Evolutionary conservation across 148 eudicot species (phyloP), one percentile per base, ranked within the genome.

Genomic region (Persicaria maculosa): DNA sequence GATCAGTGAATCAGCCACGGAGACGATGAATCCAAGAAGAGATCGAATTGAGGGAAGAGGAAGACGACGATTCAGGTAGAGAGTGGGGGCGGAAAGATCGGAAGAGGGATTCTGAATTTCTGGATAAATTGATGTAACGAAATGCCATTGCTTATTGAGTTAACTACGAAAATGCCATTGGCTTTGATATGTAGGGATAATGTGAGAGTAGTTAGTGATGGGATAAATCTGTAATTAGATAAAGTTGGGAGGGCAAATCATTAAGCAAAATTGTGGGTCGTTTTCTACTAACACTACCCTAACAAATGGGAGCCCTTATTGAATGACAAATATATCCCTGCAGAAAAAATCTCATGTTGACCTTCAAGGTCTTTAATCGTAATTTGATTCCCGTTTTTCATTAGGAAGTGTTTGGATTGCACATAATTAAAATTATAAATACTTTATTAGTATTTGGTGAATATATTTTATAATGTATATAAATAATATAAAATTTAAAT

Each of bases 21-120:
- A 9, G 55, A 46, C 68, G 90, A 50, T 73, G 89, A 89, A 87
- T 89, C 74, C 84, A 65, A 53, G 73, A 10, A 59, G 72, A 73
- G 53, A 67, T n/a, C 45, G 55, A 40, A 64, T 50, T 55, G 22
- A n/a, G 15, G 72, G 53, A 31, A 20, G 9, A n/a, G 7, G 8
- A 4, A 55, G 9, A 8, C 22, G 55, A 31, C 40, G 40, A 31
- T 31, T 31, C 40, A 31, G 40, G 40, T 31, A 31, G 40, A 31
- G 17, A 52, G n/a, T 15, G 16, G 55, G 9, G 4, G 52, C 52
- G 52, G 52, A 48, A 48, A 48, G 12, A 31, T 31, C 40, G 40
- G 40, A 31, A 31, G 40, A 31, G 40, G 52, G 52, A 48, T 17
- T 57, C 6, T 55, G 61, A 7, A 1, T 19, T 55, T 57, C 40